Evolutionary conservation across 176 grass and related monocot species (phyloP), one percentile per base, ranked within the genome.

Genomic region (Oryza meridionalis): DNA sequence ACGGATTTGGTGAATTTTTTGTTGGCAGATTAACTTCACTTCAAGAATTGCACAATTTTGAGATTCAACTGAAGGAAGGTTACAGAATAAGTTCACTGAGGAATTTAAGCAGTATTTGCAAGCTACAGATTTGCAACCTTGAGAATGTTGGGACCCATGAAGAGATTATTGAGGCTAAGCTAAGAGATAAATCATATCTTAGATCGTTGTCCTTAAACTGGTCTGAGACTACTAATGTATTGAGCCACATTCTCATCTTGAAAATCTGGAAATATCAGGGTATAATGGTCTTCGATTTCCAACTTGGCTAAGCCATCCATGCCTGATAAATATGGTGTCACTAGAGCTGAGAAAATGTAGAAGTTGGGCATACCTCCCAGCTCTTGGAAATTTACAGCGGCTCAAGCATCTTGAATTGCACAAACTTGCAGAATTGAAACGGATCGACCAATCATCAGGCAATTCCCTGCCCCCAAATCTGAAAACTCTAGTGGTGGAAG

Each of bases 11-110:
- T 27, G 9, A 59, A 25, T 73, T 53, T 25, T 15, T 9, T 43
- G 51, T 90, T 50, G 75, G 22, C 17, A 75, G 43, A 75, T 37
- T 87, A 17, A 75, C 21, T 72, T 4, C 83, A 70, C 21, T 72
- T 4, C 83, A 90, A 35, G 84, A 90, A 1, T 44, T 90, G 26
- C 7, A 69, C 4, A 13, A 62, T 27, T 86, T 81, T 49, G 50
- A 19, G 0, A 76, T 73, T 73, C 53, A 78, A 16, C 42, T 4
- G 0, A 22, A 31, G 31, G 42, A 33, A 31, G 45, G 71, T 0
- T 64, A 81, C 13, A 46, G n/a, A 33, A 86, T 90, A 76, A 69
- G 50, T 86, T 77, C 84, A 77, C 6, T 90, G 0, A 25, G 0
- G 65, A 65, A 72, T 49, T 78, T 89, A 21, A 85, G 66, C 21